A percentile compares a stretch with the other conserved stretches of the same genome.
Conservation (phyloP, 306 rosid species). For the Cucurbita moschata region DNA sequence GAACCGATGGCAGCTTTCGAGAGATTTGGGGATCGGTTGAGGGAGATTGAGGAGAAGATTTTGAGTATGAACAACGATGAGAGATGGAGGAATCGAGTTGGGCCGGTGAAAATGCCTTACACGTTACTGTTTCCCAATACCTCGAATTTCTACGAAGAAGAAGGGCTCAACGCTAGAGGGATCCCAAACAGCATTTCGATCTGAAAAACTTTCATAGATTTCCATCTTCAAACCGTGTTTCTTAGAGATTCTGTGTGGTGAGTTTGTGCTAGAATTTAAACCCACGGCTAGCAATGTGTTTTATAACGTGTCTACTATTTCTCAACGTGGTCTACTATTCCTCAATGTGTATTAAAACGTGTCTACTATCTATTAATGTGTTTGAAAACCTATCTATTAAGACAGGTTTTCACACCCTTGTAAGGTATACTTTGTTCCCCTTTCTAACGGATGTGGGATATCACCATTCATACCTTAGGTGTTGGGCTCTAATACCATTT, state of each 20-base stretch:
- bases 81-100: slow-evolving; percentile 60
- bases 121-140: slow-evolving; percentile 73
- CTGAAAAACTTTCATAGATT: not conserved
- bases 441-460: too few relatives aligned
- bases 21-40: slow-evolving; percentile 34
- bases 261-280: not conserved
- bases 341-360: too few relatives aligned
- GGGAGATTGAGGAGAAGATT: slow-evolving; percentile 46
- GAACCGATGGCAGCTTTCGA: slow-evolving; percentile 48
- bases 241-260: not conserved
- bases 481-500: too few relatives aligned
- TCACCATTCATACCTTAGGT: too few relatives aligned
- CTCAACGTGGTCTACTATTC: too few relatives aligned
- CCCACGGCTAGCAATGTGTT: too few relatives aligned
- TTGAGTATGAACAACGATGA: slow-evolving; percentile 35
- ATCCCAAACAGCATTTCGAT: slow-evolving; percentile 88
- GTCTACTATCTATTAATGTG: too few relatives aligned
- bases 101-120: slow-evolving; percentile 59
- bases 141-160: slow-evolving; percentile 41
- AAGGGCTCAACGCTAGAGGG: slow-evolving; percentile 87
- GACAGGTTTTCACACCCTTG: too few relatives aligned
- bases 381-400: too few relatives aligned
- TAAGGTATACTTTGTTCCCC: too few relatives aligned
- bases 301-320: too few relatives aligned
- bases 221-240: not conserved